Evolutionary conservation across 2,329 filamentous ascomycete genomes (phyloP).

Genomic region (Neonectria punicea): DNA sequence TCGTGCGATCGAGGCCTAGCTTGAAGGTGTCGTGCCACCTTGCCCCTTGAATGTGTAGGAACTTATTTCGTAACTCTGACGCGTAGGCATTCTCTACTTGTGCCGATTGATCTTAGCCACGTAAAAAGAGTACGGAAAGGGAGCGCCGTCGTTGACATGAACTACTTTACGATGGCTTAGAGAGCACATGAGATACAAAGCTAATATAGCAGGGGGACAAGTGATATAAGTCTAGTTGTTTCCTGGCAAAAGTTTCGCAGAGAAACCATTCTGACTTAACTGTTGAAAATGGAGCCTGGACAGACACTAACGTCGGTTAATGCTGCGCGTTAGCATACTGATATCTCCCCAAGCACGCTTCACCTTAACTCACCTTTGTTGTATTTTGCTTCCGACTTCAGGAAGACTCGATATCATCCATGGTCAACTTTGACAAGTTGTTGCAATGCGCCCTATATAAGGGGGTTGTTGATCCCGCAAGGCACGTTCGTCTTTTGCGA

Average conservation of each 20-base stretch:
- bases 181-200: not conserved
- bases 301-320: not conserved
- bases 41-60: not conserved
- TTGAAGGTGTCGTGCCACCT: not conserved
- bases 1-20: not conserved
- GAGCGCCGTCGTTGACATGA: not conserved
- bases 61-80: not conserved
- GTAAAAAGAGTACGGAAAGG: not conserved
- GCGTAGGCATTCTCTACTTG: not conserved
- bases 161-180: not conserved
- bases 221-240: not conserved
- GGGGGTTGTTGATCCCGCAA: too few species aligned
- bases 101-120: not conserved
- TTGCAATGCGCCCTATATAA: too few species aligned
- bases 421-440: conserved; percentile 7
- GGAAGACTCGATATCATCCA: conserved; percentile 24
- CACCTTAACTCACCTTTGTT: not conserved
- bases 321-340: not conserved
- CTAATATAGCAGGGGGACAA: not conserved
- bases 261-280: too few species aligned
- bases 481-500: too few species aligned
- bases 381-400: not conserved
- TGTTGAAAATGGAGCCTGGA: not conserved
- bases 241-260: not conserved
- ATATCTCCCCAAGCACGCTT: not conserved